phyloP scores from a whole-genome alignment of 2,329 filamentous ascomycete genomes.

The Xenoacremonium recifei region DNA sequence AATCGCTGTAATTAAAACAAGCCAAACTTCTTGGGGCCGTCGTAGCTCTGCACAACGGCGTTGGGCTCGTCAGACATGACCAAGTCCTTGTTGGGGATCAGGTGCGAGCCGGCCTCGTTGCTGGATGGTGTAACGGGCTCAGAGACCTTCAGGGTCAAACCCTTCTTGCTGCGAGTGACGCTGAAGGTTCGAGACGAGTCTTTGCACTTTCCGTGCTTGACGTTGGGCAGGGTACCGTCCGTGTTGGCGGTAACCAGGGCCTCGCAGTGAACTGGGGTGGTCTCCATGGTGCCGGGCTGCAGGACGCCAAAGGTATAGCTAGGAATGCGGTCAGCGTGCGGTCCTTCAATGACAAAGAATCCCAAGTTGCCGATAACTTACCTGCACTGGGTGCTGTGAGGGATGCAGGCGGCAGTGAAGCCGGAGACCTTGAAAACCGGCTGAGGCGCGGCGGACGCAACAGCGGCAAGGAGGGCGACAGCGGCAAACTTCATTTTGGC shows the following conservation, averaged over 20 bases:
- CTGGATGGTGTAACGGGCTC: slow-evolving; percentile 25
- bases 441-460: slow-evolving; percentile 4
- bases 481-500: slow-evolving; percentile 18
- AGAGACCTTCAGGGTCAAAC: slow-evolving; percentile 25
- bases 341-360: too few relatives aligned
- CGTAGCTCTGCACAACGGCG: slow-evolving; percentile 28
- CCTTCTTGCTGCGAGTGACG: slow-evolving; percentile 19
- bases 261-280: slow-evolving; percentile 21
- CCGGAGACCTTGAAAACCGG: slow-evolving; percentile 8
- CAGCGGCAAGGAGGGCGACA: slow-evolving; percentile 10
- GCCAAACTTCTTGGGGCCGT: slow-evolving; percentile 19
- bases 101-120: slow-evolving; percentile 25
- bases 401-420: slow-evolving; percentile 12
- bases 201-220: slow-evolving; percentile 26
- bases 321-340: fast-evolving
- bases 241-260: slow-evolving; percentile 15
- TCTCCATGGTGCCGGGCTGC: slow-evolving; percentile 23
- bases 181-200: slow-evolving; percentile 29
- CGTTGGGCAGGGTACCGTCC: slow-evolving; percentile 27
- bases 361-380: slow-evolving; percentile 5
- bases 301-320: slow-evolving; percentile 17
- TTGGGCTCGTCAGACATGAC: slow-evolving; percentile 20
- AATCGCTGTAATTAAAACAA: too few relatives aligned
- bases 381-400: slow-evolving; percentile 10
- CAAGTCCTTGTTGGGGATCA: slow-evolving; percentile 25